Evolutionary conservation across 2,329 filamentous ascomycete species (phyloP), one percentile per base, ranked within the genome.

Genomic region (Byssothecium circinans): DNA sequence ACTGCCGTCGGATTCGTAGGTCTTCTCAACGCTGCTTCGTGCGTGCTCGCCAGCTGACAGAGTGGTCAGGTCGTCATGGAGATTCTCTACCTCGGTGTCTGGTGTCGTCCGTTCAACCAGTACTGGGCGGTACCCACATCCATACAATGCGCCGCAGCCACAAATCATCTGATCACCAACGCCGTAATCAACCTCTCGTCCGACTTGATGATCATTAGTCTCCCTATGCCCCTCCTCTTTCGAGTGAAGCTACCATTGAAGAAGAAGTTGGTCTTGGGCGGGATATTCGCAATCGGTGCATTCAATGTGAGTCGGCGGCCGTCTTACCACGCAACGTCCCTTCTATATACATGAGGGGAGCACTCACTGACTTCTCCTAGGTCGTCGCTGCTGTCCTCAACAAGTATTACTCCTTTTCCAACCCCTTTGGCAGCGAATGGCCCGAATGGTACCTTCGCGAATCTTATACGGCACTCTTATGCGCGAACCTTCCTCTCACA

Each of bases 371-470:
- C 27, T 30, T 17, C 10, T 18, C 15, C 2, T 18, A 64, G 58
- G 81, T 85, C 41, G 67, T 85, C 12, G 78, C 79, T 15, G 80
- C 81, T 10, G 75, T 80, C 5, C 69, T 85, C 14, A 85, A 83
- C 68, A 83, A 84, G 50, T 81, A 82, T 58, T 83, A 83, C 67
- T 82, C 80, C 36, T 83, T 85, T 50, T 76, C 69, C 14, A 67
- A 81, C 17, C 79, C 79, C 0, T 84, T 81, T 60, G 79, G 78
- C 2, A 70, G 72, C 12, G 66, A 78, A 30, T 85, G 82, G 73
- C 76, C 82, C 0, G 78, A 78, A 54, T 85, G 82, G 81, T 83
- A 71, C 47, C 76, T 82, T 8, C 76, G 81, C 22, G 82, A 85
- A 60, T 76, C 78, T 11, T 80, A 78, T 36, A 82, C 82, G 0